Conservation (phyloP, 164 flowering plant species). For the Tetracentron sinense region DNA sequence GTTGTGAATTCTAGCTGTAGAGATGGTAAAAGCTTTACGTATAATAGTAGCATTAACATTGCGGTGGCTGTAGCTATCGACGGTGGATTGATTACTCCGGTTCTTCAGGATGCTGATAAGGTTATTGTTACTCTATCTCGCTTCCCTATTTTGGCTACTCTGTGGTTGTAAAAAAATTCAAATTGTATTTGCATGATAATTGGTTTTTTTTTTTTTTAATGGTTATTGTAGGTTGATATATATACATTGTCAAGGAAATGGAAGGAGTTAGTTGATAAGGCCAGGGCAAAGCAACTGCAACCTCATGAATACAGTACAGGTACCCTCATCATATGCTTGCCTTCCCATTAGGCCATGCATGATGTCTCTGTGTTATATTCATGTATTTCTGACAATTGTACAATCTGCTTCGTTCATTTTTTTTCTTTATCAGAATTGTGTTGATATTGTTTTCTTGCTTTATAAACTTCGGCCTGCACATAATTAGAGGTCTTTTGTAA, state of each 20-base stretch:
- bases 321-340: conserved; percentile 17
- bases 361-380: too few species aligned
- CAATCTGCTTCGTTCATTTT: too few species aligned
- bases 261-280: too few species aligned
- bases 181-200: background rate
- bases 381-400: too few species aligned
- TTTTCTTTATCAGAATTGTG: too few species aligned
- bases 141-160: background rate
- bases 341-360: background rate
- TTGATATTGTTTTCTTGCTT: too few species aligned
- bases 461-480: too few species aligned
- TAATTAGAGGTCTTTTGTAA: too few species aligned
- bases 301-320: conserved; percentile 90
- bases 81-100: conserved; percentile 97
- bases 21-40: conserved; percentile 93
- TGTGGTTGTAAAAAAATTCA: background rate
- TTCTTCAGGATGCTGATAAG: conserved; percentile 98
- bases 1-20: conserved; percentile 88
- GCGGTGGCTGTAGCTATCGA: conserved; percentile 97
- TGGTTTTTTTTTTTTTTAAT: conserved; percentile 4
- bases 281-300: conserved; percentile 93
- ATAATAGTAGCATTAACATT: conserved; percentile 87
- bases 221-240: too few species aligned
- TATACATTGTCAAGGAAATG: too few species aligned
- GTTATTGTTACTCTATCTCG: conserved; percentile 25